A percentile compares a stretch with the other conserved stretches of the same genome.
phyloP scores from a whole-genome alignment of 345 rosid genomes.

The Clarkia xantiana region DNA sequence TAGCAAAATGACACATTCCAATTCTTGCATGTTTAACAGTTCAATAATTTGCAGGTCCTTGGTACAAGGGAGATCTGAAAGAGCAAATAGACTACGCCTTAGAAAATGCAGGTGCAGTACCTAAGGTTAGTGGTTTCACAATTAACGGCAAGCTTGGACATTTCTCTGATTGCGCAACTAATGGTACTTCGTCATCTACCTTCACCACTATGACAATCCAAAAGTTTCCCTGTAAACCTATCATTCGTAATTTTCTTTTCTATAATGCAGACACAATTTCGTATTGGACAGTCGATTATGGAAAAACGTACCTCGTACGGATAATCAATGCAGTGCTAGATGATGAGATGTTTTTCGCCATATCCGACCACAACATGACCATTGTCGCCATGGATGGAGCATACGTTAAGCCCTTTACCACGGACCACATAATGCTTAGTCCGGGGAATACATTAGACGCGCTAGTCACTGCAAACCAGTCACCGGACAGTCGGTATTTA shows the following conservation, averaged over 20 bases:
- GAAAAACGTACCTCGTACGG: conserved; percentile 21
- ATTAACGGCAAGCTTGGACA: conserved; percentile 9
- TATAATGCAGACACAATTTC: conserved; percentile 9
- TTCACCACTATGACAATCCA: too few relatives aligned
- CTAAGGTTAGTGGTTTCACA: conserved; percentile 3
- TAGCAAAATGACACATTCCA: neutral
- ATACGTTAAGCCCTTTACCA: conserved; percentile 15
- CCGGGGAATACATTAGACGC: conserved; percentile 27
- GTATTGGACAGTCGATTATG: conserved; percentile 6
- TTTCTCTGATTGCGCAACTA: conserved; percentile 2
- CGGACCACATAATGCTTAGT: conserved; percentile 8
- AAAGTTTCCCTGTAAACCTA: neutral
- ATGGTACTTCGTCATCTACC: too few relatives aligned
- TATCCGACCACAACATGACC: conserved; percentile 16
- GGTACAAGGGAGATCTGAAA: conserved; percentile 8
- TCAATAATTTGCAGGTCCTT: conserved; percentile 6
- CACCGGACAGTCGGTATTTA: conserved; percentile 7
- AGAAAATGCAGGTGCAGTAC: neutral
- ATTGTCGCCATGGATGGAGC: conserved; percentile 21
- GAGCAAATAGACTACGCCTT: neutral
- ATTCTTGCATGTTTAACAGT: neutral
- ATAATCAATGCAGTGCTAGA: conserved; percentile 19
- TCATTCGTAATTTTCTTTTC: neutral
- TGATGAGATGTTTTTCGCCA: conserved; percentile 16
- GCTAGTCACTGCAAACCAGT: conserved; percentile 15